Conservation (phyloP, 148 eudicot species). For the Camellia granthamiana region DNA sequence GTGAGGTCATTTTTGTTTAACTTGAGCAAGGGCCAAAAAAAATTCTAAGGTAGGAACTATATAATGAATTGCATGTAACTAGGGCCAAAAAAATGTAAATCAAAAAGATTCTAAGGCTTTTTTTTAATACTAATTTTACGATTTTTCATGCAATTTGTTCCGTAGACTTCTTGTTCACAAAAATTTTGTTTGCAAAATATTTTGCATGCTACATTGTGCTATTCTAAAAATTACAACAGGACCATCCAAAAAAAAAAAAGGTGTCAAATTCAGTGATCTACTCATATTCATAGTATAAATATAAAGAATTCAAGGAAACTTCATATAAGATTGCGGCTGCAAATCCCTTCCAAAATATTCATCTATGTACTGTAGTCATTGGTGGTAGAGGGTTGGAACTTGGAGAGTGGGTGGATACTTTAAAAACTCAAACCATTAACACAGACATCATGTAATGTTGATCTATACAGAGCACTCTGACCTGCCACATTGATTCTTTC, state of each 20-base stretch:
- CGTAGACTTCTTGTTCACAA: neutral
- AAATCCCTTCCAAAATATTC: neutral
- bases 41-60: neutral
- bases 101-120: neutral
- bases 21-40: neutral
- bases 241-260: neutral
- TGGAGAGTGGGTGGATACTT: too few species aligned
- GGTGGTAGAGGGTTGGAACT: neutral
- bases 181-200: neutral
- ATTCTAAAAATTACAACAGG: neutral
- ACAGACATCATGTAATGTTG: neutral
- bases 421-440: neutral
- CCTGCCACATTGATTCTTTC: conserved; percentile 94
- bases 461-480: conserved; percentile 20
- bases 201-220: neutral
- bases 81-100: neutral
- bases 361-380: neutral
- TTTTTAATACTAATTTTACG: neutral
- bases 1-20: neutral
- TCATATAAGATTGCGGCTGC: neutral
- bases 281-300: neutral
- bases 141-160: neutral
- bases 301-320: neutral
- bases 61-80: neutral
- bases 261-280: neutral